These are phyloP conservation scores for Hapsidospora chrysogenum DNA, from an alignment of 495 filamentous ascomycete genomes.

Conservation along the genomic window DNA sequence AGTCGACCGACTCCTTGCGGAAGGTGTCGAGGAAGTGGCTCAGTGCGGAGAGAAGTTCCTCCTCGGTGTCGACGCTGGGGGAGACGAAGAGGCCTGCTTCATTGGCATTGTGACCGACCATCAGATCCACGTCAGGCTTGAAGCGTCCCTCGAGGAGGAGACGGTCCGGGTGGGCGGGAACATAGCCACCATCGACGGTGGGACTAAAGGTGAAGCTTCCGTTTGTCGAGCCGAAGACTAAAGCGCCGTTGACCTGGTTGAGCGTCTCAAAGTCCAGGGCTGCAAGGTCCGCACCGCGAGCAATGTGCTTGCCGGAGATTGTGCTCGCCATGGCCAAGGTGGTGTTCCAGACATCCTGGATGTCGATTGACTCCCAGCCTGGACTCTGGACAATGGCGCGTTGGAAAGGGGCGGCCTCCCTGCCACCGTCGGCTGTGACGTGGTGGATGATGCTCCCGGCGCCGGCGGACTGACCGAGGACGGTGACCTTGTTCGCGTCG, in stretches of 20 bases:
- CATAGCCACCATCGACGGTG: no score
- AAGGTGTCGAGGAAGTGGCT: neutral
- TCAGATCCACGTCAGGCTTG: constrained; percentile 33
- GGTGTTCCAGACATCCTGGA: neutral
- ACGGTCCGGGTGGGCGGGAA: no score
- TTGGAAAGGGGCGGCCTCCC: constrained; percentile 1
- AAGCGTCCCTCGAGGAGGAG: constrained; percentile 38
- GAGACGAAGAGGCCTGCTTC: neutral
- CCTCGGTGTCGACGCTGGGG: constrained; percentile 1
- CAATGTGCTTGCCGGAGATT: constrained; percentile 32
- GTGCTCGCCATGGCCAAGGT: constrained; percentile 27
- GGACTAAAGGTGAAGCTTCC: no score
- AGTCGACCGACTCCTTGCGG: neutral
- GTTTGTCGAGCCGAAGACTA: no score
- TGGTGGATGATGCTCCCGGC: constrained; percentile 50
- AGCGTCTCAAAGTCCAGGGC: no score
- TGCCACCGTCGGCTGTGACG: constrained; percentile 45
- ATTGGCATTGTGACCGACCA: constrained; percentile 41
- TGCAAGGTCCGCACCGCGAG: no score
- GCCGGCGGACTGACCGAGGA: constrained; percentile 54
- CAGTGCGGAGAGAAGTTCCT: neutral
- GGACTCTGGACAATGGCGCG: neutral
- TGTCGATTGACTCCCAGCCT: neutral
- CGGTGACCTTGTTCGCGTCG: constrained; percentile 42
- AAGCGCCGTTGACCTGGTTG: no score